Base-by-base conservation (phyloP, 148 eudicot genomes). In the Rhododendron ovatum region DNA sequence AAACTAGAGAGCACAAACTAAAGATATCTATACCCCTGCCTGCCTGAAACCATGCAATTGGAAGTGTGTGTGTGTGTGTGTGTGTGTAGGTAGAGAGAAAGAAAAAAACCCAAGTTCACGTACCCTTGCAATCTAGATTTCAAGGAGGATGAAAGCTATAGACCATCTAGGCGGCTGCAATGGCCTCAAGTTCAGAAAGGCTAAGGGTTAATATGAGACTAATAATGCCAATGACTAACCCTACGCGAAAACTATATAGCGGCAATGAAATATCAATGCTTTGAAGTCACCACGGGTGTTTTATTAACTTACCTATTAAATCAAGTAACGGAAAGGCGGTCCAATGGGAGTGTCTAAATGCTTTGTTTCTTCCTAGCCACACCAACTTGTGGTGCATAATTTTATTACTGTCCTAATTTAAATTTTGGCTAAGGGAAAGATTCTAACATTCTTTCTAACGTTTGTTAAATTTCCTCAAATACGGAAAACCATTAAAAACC, bases 91-190 rank as follows among this genome's bases (percentile, higher is more conserved):
- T 48, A 47, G 50, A 50, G 55, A 50, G 55, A 50, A 9, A 50
- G 55, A 50, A 50, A 12, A 50, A 50, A 50, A 14, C 61, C 61
- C 3, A 55, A 55, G 61, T 55, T 55, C 80, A 39, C 5, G 0
- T 76, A 76, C 80, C 80, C n/a, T 39, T 39, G 48, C 80, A 76
- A 39, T 35, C 80, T 76, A 76, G 50, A 76, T 15, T 76, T 30
- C 76, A 1, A 18, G 20, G 78, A 74, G 48, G 80, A 39, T 20
- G 24, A 76, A 39, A 37, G 80, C 50, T 76, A 76, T 76, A 76
- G 47, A 18, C 39, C 4, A 76, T 39, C 48, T 76, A 17, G 80
- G 80, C 0, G 14, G 80, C 26, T 13, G 0, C 17, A 14, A 39
- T 75, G 78, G 26, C 45, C n/a, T 39, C n/a, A 0, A 17, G 45